Conservation (phyloP, 805 yeast species). For the Wilhelminamyces savonicus region DNA sequence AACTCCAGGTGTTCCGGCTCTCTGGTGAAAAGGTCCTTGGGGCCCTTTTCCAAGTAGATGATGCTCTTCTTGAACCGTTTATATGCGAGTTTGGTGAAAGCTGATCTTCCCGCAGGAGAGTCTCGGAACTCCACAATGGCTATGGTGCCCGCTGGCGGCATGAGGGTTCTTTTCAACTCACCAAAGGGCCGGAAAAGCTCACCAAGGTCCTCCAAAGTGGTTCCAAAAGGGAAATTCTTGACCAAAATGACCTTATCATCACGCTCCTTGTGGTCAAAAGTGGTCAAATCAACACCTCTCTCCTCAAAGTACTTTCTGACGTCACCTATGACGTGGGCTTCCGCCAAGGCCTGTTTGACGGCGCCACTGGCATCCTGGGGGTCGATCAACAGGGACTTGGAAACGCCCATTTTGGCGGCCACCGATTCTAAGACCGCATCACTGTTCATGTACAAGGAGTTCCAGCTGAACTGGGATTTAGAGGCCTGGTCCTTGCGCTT, state of each 20-base stretch:
- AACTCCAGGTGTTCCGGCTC: constrained; percentile 41
- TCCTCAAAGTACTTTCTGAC: constrained; percentile 82
- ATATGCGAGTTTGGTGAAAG: constrained; percentile 82
- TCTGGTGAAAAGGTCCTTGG: constrained; percentile 66
- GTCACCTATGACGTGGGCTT: constrained; percentile 89
- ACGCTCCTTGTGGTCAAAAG: constrained; percentile 59
- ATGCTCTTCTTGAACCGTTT: constrained; percentile 84
- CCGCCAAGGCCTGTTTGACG: constrained; percentile 95
- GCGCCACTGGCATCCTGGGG: constrained; percentile 84
- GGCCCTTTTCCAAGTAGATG: constrained; percentile 90
- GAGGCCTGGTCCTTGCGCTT: constrained; percentile 81
- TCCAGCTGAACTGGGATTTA: constrained; percentile 89
- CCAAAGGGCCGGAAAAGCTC: constrained; percentile 81
- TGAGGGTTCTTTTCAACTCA: constrained; percentile 66
- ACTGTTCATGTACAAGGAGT: constrained; percentile 80
- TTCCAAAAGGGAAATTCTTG: constrained; percentile 88
- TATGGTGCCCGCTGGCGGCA: constrained; percentile 96
- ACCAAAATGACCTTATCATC: constrained; percentile 79
- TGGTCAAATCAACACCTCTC: constrained; percentile 77
- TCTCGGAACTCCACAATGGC: constrained; percentile 89
- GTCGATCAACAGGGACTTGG: constrained; percentile 79
- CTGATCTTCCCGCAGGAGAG: constrained; percentile 77
- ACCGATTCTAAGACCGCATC: constrained; percentile 92
- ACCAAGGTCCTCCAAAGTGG: constrained; percentile 71
- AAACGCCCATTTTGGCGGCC: constrained; percentile 75